Base-by-base conservation (phyloP, 768 basidiomycete genomes). In the Boletus tylopilopsis region DNA sequence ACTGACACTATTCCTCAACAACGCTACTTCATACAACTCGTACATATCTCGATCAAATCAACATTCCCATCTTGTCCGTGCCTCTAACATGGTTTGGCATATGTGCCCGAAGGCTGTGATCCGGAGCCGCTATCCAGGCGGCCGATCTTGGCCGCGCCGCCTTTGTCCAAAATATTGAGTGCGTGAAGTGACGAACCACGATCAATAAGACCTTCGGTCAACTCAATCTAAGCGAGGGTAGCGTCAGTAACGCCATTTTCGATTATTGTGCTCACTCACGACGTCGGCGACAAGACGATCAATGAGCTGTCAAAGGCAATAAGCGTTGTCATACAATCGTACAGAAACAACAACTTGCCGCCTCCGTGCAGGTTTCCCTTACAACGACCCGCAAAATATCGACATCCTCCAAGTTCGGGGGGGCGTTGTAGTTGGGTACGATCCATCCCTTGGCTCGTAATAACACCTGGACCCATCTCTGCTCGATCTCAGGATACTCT, bases 231-330 rank as follows among this genome's bases (percentile, higher is more conserved):
- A 38, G 22, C 50, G 2, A 18, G 7, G 4, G 25, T 22, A 18
- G 0, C 21, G 29, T 64, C 30, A 53, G 47, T 39, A 13, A 42
- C 37, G 33, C 22, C 40, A 30, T 29, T 13, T 39, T 40, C 45
- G 39, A 7, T 22, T 37, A 22, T 8, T 21, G 6, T 12, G 44
- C 19, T 10, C n/a, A 70, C 83, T 67, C 58, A 87, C 84, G 39
- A 92, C 71, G 51, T 93, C 90, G 3, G 68, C 68, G 19, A 92
- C 68, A 21, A 93, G 75, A 47, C 80, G 76, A 54, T 85, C 82
- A 37, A 84, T 55, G 44, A 86, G 72, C 78, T 84, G 34, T 68
- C 42, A 11, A 35, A 22, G 25, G 23, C 10, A 59, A 58, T 55
- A 60, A 71, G 22, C 56, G 64, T 50, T 30, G 64, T 61, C 16